Evolutionary conservation across 805 yeast genomes (phyloP).

Genomic region (Pichia kluyveri): DNA sequence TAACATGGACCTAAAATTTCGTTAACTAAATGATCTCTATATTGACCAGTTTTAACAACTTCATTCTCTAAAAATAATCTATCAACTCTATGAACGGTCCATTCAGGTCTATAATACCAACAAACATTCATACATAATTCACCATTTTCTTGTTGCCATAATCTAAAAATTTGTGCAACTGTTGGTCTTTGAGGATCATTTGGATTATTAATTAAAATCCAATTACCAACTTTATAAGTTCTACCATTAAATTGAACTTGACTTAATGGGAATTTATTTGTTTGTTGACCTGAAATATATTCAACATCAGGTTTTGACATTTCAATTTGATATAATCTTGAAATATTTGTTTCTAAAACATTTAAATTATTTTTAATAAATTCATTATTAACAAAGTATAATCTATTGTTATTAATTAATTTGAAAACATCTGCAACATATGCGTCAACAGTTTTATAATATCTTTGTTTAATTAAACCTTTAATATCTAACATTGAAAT

Average conservation of each 20-base stretch:
- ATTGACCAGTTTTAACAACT: slow-evolving; percentile 94
- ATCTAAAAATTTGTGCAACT: slow-evolving; percentile 85
- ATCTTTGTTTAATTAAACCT: slow-evolving; percentile 77
- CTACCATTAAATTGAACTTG: slow-evolving; percentile 70
- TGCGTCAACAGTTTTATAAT: slow-evolving; percentile 64
- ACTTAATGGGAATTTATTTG: slow-evolving; percentile 56
- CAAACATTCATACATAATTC: slow-evolving; percentile 86
- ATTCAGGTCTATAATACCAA: slow-evolving; percentile 97
- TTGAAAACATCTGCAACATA: slow-evolving; percentile 70
- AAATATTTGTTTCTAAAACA: slow-evolving; percentile 52
- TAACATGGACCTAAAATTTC: slow-evolving; percentile 92
- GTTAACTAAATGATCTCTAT: slow-evolving; percentile 83
- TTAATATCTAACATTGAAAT: slow-evolving; percentile 65
- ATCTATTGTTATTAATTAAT: slow-evolving; percentile 67
- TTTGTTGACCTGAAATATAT: slow-evolving; percentile 48
- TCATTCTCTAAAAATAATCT: slow-evolving; percentile 87
- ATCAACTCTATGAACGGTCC: slow-evolving; percentile 90
- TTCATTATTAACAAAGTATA: slow-evolving; percentile 50
- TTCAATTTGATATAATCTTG: slow-evolving; percentile 53
- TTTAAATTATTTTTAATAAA: slow-evolving; percentile 53
- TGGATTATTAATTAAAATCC: slow-evolving; percentile 83
- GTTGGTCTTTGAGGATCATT: slow-evolving; percentile 87
- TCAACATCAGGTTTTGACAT: slow-evolving; percentile 76
- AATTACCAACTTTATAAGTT: slow-evolving; percentile 80
- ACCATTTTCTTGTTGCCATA: slow-evolving; percentile 78